Conservation (phyloP, 1,284 basidiomycete genomes). For the Cryptococcus wingfieldii region DNA sequence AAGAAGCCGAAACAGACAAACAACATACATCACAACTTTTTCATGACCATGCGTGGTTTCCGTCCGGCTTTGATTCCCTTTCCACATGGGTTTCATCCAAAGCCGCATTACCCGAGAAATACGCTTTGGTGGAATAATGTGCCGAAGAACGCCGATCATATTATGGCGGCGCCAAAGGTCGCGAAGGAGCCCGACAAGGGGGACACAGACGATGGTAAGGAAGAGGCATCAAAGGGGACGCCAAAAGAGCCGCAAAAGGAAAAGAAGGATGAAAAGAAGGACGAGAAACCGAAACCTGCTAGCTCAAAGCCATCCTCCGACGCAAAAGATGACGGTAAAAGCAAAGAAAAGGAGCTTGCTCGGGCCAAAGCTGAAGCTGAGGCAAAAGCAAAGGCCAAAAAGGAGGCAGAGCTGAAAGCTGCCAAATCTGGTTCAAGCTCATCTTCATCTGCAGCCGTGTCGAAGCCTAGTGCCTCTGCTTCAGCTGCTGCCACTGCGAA, state of each 20-base stretch:
- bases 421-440: not conserved
- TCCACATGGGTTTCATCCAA: conserved; percentile 37
- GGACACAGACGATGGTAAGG: conserved; percentile 2
- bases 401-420: conserved; percentile 8
- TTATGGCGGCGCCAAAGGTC: conserved; percentile 28
- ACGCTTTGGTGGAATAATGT: conserved; percentile 38
- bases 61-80: conserved; percentile 32
- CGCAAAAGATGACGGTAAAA: conserved; percentile 1
- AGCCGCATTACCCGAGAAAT: conserved; percentile 26
- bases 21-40: conserved; percentile 37
- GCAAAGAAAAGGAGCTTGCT: conserved; percentile 8
- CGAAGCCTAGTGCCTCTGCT: not conserved
- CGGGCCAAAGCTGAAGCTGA: conserved; percentile 14
- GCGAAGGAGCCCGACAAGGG: conserved; percentile 15
- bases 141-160: conserved; percentile 28
- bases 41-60: conserved; percentile 35
- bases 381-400: conserved; percentile 10
- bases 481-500: not conserved
- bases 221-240: not conserved
- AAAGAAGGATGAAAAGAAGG: conserved; percentile 1
- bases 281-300: not conserved
- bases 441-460: not conserved
- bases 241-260: conserved; percentile 1
- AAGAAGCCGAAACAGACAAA: conserved; percentile 31
- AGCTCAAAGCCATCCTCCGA: not conserved